Base-by-base conservation (phyloP, 2,329 filamentous ascomycete genomes). In the Phyllosticta citribraziliensis region DNA sequence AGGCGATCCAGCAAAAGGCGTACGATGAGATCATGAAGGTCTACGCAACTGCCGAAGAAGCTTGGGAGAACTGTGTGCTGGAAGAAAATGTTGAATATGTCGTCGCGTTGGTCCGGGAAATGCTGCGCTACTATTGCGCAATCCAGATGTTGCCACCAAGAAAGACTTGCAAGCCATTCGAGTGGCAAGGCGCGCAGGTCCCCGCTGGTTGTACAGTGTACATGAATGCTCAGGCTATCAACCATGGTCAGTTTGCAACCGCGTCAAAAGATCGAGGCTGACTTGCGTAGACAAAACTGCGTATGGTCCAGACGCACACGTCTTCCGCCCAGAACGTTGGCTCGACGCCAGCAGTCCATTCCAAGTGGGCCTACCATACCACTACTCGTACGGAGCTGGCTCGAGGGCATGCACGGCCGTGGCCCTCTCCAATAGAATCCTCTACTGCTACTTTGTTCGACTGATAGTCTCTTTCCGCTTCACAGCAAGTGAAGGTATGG, bases 191-290 rank as follows among this genome's bases (percentile, higher is more conserved):
- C 9, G 55, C 52, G 12, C 24, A 22, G 20, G 56, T 61, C 5
- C 59, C 59, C 25, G 56, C 56, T 14, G 59, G 59, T 6, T 54
- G 56, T 25, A 57, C 59, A 9, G 59, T 61, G 11, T 61, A 61
- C 22, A 53, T 61, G 59, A 61, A 61, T 30, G 59, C 59, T 19
- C 59, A 61, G 50, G 59, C 59, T 54, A 57, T 61, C 27, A 61
- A 61, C 27, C 59, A 61, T n/a, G 59, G 59, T 61, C 9, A 47
- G 59, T 30, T 6, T 2, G n/a, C 8, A 1, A 5, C 2, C 12
- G 9, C 14, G 10, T 11, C 40, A 6, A 5, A 20, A 8, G 11
- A 17, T 9, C 11, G n/a, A 10, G 14, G 10, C 58, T 60, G 11
- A 60, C 58, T 3, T 8, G 2, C 10, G 8, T 22, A 61, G 59